Evolutionary conservation across 441 rosid species (phyloP), one percentile per base, ranked within the genome.

Genomic region (Metrosideros polymorpha): DNA sequence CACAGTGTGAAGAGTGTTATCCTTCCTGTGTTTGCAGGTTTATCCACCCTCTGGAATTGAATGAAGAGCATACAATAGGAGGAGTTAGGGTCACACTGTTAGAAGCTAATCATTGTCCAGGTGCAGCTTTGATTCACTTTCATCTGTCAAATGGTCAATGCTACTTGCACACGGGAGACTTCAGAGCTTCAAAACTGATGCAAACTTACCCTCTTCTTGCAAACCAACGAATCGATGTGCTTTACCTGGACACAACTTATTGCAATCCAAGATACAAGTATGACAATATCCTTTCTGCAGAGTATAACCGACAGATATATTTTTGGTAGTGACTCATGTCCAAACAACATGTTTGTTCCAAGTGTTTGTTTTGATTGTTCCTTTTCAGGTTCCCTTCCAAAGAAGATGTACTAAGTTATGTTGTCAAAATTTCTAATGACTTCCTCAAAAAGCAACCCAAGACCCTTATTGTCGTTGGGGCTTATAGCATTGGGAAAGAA

Each of bases 31-130:
- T 15, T 29, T 85, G 85, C 90, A 96, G 98, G 84, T 92, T 86
- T 89, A 91, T 96, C 39, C 90, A 77, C 85, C 89, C 95, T 9
- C 89, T 96, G 91, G 95, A 96, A 57, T 75, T 95, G 39, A 91
- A 93, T 24, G 86, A 82, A 0, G 95, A 93, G 61, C 89, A 92
- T 90, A 90, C 85, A 85, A 91, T 95, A 85, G 91, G 91, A 84
- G 94, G 94, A 71, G 89, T 94, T 45, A 93, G 82, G 87, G 96
- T 93, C 35, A 94, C 97, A 45, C 88, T 96, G 57, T 86, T 95
- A 49, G 97, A 96, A 87, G 98, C 98, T 82, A 95, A 95, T 89
- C 98, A 96, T 84, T 96, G 98, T 75, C 98, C 98, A 0, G 98
- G 97, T 86, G 97, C 98, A 53, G 95, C 94, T 89, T 90, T 96